Percentiles rank a stretch among this genome's conserved stretches.
These are phyloP conservation scores for Mycocentrospora acerina DNA, from an alignment of 2,329 filamentous ascomycete genomes.

Conservation along the genomic window DNA sequence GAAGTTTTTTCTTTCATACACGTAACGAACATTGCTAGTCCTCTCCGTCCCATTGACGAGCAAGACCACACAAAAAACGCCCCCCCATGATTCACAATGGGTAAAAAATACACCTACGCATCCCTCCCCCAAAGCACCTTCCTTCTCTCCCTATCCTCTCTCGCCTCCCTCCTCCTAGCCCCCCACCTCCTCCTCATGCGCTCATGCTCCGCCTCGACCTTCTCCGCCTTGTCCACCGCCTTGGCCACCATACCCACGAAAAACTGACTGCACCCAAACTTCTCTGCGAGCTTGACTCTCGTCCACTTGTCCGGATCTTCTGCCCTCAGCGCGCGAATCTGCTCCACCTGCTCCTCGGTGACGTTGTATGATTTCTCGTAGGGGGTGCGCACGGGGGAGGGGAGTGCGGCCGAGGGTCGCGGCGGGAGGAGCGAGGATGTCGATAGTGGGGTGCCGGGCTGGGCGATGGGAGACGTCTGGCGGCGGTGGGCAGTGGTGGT, in stretches of 20 bases:
- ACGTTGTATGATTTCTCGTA: constrained; percentile 65
- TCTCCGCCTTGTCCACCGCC: constrained; percentile 42
- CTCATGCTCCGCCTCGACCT: constrained; percentile 52
- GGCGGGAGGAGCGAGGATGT: constrained; percentile 22
- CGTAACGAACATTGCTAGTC: too few relatives aligned
- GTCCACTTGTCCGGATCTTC: constrained; percentile 63
- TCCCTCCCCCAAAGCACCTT: constrained; percentile 63
- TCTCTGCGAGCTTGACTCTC: constrained; percentile 59
- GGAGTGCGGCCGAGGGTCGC: constrained; percentile 37
- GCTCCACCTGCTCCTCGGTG: constrained; percentile 56
- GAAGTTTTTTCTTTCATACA: too few relatives aligned
- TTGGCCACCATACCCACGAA: constrained; percentile 63
- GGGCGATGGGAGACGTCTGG: constrained; percentile 24
- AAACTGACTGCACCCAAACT: constrained; percentile 63
- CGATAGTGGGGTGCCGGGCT: constrained; percentile 33
- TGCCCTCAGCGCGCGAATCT: constrained; percentile 59
- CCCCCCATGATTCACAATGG: too few relatives aligned
- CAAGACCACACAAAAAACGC: too few relatives aligned
- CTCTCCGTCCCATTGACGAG: too few relatives aligned
- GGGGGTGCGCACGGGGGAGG: constrained; percentile 52
- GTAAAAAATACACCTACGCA: constrained; percentile 50
- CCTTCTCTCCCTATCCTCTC: constrained; percentile 61
- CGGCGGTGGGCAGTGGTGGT: constrained; percentile 22
- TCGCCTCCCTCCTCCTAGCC: constrained; percentile 57
- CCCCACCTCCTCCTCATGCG: constrained; percentile 63